Base-by-base conservation (phyloP, 345 rosid species). In the Corchorus olitorius region DNA sequence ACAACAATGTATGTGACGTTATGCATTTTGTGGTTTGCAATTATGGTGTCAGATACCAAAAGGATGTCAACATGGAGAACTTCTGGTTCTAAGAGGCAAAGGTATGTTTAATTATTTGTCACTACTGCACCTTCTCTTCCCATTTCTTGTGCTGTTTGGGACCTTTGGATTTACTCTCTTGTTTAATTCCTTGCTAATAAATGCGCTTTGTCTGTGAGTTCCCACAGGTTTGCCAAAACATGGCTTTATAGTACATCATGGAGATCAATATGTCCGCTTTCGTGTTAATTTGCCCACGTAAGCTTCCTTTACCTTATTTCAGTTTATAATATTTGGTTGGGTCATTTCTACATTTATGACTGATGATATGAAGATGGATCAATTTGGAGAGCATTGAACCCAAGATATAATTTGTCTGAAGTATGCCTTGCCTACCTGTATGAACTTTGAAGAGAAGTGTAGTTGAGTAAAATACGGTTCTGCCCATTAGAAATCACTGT, bases 241-340 rank as follows among this genome's bases (percentile, higher is more conserved):
- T 80, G 96, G 99, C 41, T 87, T 89, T 78, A 81, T 93, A 70
- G 82, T 81, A 53, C 83, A 86, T 72, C 91, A 86, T 78, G 99
- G 99, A 78, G 95, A 95, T 84, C 96, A 91, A 83, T 92, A 86
- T 83, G 97, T 95, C 79, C 88, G 93, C n/a, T 90, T 95, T 79
- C 83, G 96, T 11, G 78, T 95, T 71, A 86, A 88, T 71, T 78
- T 95, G 69, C 98, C 99, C 49, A 90, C 76, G 99, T 95, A 88
- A 87, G 92, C 56, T 82, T 70, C 64, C 19, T 34, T 50, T 12
- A 66, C 49, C 45, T 69, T n/a, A 70, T 60, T 4, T 54, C 13
- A 10, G 58, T 20, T 43, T 33, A 37, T 75, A n/a, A 8, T 43
- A n/a, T 65, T 27, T 45, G 27, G 27, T 41, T 59, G 56, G 15